phyloP scores from a whole-genome alignment of 2,329 filamentous ascomycete species.

The Fulvia fulva region DNA sequence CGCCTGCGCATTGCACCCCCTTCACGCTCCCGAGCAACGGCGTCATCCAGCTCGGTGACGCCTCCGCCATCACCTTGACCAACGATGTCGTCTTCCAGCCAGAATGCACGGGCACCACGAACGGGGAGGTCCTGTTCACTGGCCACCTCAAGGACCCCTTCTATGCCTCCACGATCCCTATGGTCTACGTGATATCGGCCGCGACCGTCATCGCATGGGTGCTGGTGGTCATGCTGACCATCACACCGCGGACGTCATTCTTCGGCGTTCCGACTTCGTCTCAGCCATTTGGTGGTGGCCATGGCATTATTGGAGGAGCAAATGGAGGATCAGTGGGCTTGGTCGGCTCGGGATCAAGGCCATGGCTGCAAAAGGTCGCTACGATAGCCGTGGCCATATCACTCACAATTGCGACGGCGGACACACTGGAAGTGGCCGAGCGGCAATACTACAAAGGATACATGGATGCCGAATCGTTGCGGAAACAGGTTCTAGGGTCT shows the following conservation, averaged over 20 bases:
- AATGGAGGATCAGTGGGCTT: conserved; percentile 59
- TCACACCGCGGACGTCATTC: conserved; percentile 90
- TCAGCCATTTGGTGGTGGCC: conserved; percentile 54
- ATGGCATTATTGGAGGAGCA: conserved; percentile 80
- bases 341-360: conserved; percentile 82
- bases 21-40: conserved; percentile 60
- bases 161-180: conserved; percentile 87
- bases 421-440: conserved; percentile 83
- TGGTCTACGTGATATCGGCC: conserved; percentile 87
- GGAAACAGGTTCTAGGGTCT: conserved; percentile 74
- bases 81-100: conserved; percentile 58
- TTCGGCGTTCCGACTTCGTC: conserved; percentile 63
- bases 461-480: conserved; percentile 73
- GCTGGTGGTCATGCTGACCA: conserved; percentile 87
- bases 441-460: conserved; percentile 73
- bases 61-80: conserved; percentile 55
- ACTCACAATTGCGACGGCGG: conserved; percentile 85
- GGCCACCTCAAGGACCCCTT: conserved; percentile 79
- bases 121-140: conserved; percentile 47
- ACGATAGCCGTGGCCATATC: conserved; percentile 68
- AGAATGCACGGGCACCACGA: conserved; percentile 47
- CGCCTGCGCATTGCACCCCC: conserved; percentile 52
- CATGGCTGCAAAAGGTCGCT: conserved; percentile 78
- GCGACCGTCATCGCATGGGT: conserved; percentile 89
- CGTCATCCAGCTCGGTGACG: conserved; percentile 50